Evolutionary conservation across 768 basidiomycete species (phyloP).

Genomic region (Zangia roseola): DNA sequence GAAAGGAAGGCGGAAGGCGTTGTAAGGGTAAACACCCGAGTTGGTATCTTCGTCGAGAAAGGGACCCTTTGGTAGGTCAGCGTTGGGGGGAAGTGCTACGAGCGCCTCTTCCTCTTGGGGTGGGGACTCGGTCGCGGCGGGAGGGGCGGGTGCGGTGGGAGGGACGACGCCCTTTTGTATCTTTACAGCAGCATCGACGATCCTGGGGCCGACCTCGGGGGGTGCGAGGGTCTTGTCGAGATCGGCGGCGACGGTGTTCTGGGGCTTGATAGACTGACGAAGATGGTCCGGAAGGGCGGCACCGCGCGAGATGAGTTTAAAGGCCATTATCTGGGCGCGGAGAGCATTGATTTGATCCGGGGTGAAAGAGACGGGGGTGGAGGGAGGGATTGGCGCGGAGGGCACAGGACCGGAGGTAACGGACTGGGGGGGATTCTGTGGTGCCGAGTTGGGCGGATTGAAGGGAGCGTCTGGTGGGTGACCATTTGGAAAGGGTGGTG

Average conservation of each 20-base stretch:
- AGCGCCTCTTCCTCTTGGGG: conserved; percentile 57
- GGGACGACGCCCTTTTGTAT: conserved; percentile 53
- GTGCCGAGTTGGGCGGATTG: conserved; percentile 35
- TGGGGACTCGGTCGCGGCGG: conserved; percentile 28
- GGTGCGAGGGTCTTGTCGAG: conserved; percentile 65
- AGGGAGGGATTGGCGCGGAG: conserved; percentile 51
- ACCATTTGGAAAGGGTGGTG: conserved; percentile 43
- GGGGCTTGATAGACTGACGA: conserved; percentile 67
- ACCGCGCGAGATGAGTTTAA: conserved; percentile 66
- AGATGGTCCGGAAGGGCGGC: conserved; percentile 66
- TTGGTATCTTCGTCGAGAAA: conserved; percentile 77
- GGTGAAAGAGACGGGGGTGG: conserved; percentile 78
- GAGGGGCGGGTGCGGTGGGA: conserved; percentile 24
- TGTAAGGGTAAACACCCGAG: conserved; percentile 89
- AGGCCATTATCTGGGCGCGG: conserved; percentile 82
- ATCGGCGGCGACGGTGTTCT: conserved; percentile 58
- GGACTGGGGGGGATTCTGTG: conserved; percentile 34
- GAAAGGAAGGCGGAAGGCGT: conserved; percentile 84
- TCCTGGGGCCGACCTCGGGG: conserved; percentile 55
- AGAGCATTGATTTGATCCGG: conserved; percentile 70
- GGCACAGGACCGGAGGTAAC: conserved; percentile 52
- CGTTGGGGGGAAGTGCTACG: conserved; percentile 31
- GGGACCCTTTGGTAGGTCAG: conserved; percentile 68
- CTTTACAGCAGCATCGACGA: conserved; percentile 77
- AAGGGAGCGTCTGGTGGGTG: conserved; percentile 30